Base-by-base conservation (phyloP, 768 basidiomycete genomes). In the Cantharellus anzutake region DNA sequence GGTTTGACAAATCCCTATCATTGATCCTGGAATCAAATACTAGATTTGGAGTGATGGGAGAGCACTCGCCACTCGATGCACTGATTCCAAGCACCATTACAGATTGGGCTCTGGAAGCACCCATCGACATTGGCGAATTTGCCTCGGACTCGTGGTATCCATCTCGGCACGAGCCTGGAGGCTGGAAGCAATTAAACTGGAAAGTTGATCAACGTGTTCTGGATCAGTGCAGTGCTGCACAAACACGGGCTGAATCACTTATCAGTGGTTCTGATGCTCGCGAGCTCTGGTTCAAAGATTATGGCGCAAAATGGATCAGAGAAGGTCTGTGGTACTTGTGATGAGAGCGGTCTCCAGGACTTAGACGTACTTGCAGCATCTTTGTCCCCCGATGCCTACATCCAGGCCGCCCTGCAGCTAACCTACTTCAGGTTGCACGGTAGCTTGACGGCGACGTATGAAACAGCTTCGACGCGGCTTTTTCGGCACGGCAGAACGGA, bases 401-500 rank as follows among this genome's bases (percentile, higher is more conserved):
- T 94, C 56, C 93, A 97, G 68, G 85, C 94, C 78, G 86, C 81
- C 0, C 74, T 96, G 20, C 93, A 97, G 67, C 77, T 96, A 5
- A 92, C 91, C 2, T 96, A 86, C 83, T 88, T 85, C 72, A 79
- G 78, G 67, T 80, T 81, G 29, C 84, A 82, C 52, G 81, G 80
- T 5, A 71, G 74, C 60, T 83, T 88, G 65, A 87, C 88, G 2
- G 88, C 93, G 1, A 90, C 87, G 4, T 96, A 97, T 68, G 93
- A 97, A 71, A 96, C 92, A 0, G 87, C 83, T 0, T 76, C 93
- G 40, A 94, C 93, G 2, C 79, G 90, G 35, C 77, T 86, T 69
- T 93, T 93, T 72, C 74, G 83, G 61, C 80, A 83, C 63, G 93
- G 90, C 14, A 79, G 93, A 16, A 96, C 92, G 1, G 93, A 97